phyloP scores from a whole-genome alignment of 148 eudicot species.

The Cornus suecica region DNA sequence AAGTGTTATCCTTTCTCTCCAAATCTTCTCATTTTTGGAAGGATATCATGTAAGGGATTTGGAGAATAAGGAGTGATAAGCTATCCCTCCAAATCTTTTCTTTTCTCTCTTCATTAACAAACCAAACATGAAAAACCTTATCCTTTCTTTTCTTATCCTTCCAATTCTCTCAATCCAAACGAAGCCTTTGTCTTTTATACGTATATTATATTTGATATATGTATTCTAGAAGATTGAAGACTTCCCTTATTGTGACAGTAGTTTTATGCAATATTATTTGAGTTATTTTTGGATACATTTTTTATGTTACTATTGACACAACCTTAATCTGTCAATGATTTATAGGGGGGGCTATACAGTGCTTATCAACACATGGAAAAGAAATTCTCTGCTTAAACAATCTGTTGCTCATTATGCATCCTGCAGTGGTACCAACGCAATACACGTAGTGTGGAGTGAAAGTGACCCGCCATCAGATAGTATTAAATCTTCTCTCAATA shows the following conservation, averaged over 20 bases:
- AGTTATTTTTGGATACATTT: background rate
- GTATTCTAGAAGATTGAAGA: background rate
- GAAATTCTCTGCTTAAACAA: slow-evolving; percentile 64
- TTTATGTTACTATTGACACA: background rate
- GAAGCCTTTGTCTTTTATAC: no score
- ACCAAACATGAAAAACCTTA: no score
- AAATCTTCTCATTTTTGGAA: no score
- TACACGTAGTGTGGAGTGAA: slow-evolving; percentile 85
- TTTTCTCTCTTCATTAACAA: no score
- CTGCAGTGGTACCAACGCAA: slow-evolving; percentile 63
- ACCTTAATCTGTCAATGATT: background rate
- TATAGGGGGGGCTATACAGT: slow-evolving; percentile 70
- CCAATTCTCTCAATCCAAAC: no score
- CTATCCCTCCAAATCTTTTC: no score
- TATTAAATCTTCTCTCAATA: slow-evolving; percentile 41
- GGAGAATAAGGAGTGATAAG: no score
- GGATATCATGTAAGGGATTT: no score
- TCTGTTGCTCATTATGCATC: slow-evolving; percentile 77
- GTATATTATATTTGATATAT: background rate
- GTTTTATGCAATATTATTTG: background rate
- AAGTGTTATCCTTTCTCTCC: no score
- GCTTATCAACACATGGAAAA: slow-evolving; percentile 79
- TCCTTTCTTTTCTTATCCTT: no score
- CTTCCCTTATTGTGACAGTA: background rate
- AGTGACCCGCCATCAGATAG: slow-evolving; percentile 52